These are phyloP conservation scores for Ephemerocybe angulata DNA, from an alignment of 768 basidiomycete genomes.

Conservation along the genomic window DNA sequence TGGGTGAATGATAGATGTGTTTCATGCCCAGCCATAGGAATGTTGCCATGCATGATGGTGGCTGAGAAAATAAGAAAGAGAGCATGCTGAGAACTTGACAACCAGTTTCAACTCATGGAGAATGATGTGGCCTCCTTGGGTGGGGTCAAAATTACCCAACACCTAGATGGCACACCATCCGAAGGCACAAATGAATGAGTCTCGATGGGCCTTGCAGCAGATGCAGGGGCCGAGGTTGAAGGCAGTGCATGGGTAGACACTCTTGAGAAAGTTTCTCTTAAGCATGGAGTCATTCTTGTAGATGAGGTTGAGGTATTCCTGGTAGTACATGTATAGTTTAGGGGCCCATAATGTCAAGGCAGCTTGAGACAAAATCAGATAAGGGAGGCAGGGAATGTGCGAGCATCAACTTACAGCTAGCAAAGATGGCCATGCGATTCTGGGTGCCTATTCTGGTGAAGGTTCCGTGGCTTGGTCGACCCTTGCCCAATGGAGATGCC, in stretches of 20 bases:
- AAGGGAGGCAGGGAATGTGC: too few species aligned
- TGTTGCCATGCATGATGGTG: conserved; percentile 22
- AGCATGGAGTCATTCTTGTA: too few species aligned
- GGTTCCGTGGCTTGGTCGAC: too few species aligned
- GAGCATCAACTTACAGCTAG: too few species aligned
- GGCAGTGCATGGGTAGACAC: neutral
- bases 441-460: too few species aligned
- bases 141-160: conserved; percentile 19
- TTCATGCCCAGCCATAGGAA: conserved; percentile 15
- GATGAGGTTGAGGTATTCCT: too few species aligned
- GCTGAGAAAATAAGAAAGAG: conserved; percentile 31
- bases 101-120: conserved; percentile 18
- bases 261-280: too few species aligned
- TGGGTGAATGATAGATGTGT: conserved; percentile 22
- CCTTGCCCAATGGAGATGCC: too few species aligned
- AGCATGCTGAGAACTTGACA: conserved; percentile 12
- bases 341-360: too few species aligned
- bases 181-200: conserved; percentile 25
- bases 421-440: too few species aligned
- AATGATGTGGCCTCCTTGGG: conserved; percentile 20
- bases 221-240: conserved; percentile 3
- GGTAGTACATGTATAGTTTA: too few species aligned
- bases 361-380: too few species aligned
- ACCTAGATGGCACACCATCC: conserved; percentile 27
- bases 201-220: conserved; percentile 16